Evolutionary conservation across 495 filamentous ascomycete species (phyloP).

Genomic region (Penicillium cosmopolitanum): DNA sequence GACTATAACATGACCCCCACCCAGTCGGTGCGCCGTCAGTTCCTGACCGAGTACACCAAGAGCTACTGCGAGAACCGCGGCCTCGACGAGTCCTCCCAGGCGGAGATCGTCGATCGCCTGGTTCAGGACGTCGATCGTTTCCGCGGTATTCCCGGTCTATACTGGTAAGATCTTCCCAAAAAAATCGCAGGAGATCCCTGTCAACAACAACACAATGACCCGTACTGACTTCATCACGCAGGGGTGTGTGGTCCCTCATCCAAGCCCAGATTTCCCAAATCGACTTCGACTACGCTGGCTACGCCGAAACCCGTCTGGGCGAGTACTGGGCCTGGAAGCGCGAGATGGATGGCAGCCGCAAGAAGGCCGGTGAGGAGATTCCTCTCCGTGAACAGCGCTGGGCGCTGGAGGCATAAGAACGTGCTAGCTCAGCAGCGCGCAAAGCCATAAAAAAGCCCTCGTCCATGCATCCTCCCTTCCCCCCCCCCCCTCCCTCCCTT

Average conservation of each 20-base stretch:
- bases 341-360: conserved; percentile 65
- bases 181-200: background rate
- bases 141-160: conserved; percentile 88
- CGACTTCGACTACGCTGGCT: conserved; percentile 94
- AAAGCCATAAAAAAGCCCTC: background rate
- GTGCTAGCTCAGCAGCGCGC: background rate
- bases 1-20: conserved; percentile 86
- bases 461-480: background rate
- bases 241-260: conserved; percentile 96
- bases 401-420: conserved; percentile 59
- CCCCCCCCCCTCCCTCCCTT: background rate
- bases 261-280: conserved; percentile 95
- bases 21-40: conserved; percentile 72
- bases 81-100: conserved; percentile 50
- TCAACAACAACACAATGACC: too few relatives aligned
- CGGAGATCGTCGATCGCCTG: conserved; percentile 65
- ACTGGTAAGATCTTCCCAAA: conserved; percentile 53
- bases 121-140: conserved; percentile 83
- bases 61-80: conserved; percentile 47
- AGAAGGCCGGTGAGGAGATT: conserved; percentile 59
- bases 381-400: conserved; percentile 81
- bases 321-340: conserved; percentile 97
- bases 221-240: conserved; percentile 35
- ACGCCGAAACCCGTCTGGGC: conserved; percentile 83
- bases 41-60: conserved; percentile 79